Conservation (phyloP, 1,139 yeast genomes). For the Candida sp. region DNA sequence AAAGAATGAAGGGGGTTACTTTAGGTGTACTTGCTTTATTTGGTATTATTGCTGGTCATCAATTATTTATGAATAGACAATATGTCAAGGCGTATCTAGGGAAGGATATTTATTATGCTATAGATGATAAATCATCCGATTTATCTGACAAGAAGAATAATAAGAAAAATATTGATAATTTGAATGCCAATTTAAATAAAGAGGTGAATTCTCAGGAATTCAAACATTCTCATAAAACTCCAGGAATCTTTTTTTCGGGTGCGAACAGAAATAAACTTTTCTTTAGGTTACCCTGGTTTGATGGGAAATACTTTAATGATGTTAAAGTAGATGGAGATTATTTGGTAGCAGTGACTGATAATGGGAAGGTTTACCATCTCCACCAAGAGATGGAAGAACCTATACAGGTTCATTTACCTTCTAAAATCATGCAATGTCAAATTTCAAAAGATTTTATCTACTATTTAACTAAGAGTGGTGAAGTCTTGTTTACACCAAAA, state of each 20-base stretch:
- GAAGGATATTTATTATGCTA: slow-evolving; percentile 25
- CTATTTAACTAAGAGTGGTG: slow-evolving; percentile 52
- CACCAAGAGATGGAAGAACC: slow-evolving; percentile 32
- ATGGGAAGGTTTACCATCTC: slow-evolving; percentile 80
- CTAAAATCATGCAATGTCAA: slow-evolving; percentile 47
- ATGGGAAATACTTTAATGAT: slow-evolving; percentile 55
- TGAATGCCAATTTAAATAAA: slow-evolving; percentile 22
- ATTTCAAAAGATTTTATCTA: slow-evolving; percentile 58
- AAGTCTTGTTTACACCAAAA: slow-evolving; percentile 50
- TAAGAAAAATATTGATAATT: slow-evolving; percentile 19
- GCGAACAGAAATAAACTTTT: slow-evolving; percentile 48
- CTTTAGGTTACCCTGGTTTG: slow-evolving; percentile 59
- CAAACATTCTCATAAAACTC: slow-evolving; percentile 19
- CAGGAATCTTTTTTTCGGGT: slow-evolving; percentile 42
- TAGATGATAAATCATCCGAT: slow-evolving; percentile 23
- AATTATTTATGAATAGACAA: slow-evolving; percentile 39
- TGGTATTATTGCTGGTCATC: slow-evolving; percentile 34
- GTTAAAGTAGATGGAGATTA: slow-evolving; percentile 48
- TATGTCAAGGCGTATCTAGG: slow-evolving; percentile 19
- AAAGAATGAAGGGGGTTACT: slow-evolving; percentile 33
- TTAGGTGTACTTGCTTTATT: slow-evolving; percentile 29
- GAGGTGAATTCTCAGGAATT: slow-evolving; percentile 31
- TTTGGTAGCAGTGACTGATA: slow-evolving; percentile 60
- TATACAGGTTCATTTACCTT: slow-evolving; percentile 28
- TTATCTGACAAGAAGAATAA: slow-evolving; percentile 27